These are phyloP conservation scores for Fusarium solani-melongenae DNA, from an alignment of 2,329 filamentous ascomycete genomes.

Conservation along the genomic window DNA sequence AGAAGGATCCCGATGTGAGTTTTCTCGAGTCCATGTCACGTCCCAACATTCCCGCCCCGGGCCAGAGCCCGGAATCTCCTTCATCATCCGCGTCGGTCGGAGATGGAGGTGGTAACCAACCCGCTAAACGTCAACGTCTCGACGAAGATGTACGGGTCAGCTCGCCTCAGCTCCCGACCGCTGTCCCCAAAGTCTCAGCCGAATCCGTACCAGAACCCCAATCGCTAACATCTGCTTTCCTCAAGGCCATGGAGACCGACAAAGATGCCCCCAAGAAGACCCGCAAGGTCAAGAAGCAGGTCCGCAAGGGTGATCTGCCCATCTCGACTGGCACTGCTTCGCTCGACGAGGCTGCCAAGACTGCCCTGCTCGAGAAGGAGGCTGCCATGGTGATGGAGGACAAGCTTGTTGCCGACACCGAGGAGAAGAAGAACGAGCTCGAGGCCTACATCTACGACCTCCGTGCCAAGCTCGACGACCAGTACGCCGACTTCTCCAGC, in stretches of 20 bases:
- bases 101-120: constrained; percentile 26
- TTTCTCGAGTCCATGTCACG: constrained; percentile 1
- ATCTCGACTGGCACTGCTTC: constrained; percentile 86
- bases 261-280: constrained; percentile 82
- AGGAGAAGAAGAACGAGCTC: constrained; percentile 99
- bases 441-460: constrained; percentile 98
- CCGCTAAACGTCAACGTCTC: constrained; percentile 35
- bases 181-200: constrained; percentile 4
- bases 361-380: constrained; percentile 82
- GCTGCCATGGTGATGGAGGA: constrained; percentile 95
- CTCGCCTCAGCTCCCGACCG: constrained; percentile 3
- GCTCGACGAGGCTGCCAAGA: constrained; percentile 76
- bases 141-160: constrained; percentile 3
- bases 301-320: constrained; percentile 94
- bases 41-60: constrained; percentile 2
- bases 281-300: constrained; percentile 99
- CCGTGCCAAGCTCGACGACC: constrained; percentile 92
- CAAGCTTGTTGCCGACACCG: constrained; percentile 97
- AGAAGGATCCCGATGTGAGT: constrained; percentile 81
- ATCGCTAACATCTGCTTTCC: constrained; percentile 42
- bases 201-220: constrained; percentile 8
- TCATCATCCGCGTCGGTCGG: constrained; percentile 28
- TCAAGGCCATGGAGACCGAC: constrained; percentile 87
- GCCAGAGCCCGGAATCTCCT: constrained; percentile 5
- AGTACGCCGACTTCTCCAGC: constrained; percentile 87